Evolutionary conservation across 139 green algal genomes (phyloP), one percentile per base, ranked within the genome.

Genomic region (Pleodorina starrii): DNA sequence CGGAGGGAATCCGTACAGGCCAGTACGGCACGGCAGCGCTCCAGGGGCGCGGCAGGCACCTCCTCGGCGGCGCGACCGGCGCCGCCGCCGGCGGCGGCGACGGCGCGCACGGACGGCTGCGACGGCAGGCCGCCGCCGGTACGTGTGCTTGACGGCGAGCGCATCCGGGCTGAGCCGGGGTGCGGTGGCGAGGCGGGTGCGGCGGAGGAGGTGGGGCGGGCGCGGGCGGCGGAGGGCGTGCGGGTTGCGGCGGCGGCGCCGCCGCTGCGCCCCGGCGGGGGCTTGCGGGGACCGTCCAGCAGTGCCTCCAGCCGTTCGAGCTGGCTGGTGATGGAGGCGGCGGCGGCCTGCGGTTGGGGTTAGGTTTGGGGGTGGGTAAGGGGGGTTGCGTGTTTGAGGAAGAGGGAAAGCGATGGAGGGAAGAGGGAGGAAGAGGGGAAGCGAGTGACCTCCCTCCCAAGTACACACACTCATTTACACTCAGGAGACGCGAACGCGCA

Each of bases 11-110:
- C 88, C 23, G 86, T 23, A 29, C 87, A 73, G 21, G 85, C 48
- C 36, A 93, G 60, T 10, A 91, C 83, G 60, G 76, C 86, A 1
- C 40, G 48, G 60, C 86, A 90, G 57, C 90, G 87, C n/a, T 69
- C 85, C 78, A 84, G 63, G n/a, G 79, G 69, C 5, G 48, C 36
- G 38, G 48, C 36, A 19, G 78, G 78, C 27, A 83, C 44, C 29
- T 72, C 36, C 16, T 57, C 72, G 12, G 40, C 25, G 40, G 38
- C 57, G 36, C 6, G 57, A 57, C 27, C 17, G 79, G 35, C 79
- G 38, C 42, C 81, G 29, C 10, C 80, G 35, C 82, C 73, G 60
- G 2, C 68, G 68, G 36, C 63, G 66, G n/a, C 63, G 5, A 66
- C 54, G 68, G 10, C 40, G 14, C 73, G 73, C 9, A 38, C 21